Conservation (phyloP, 768 basidiomycete species). For the Leccinum subtestaceum region DNA sequence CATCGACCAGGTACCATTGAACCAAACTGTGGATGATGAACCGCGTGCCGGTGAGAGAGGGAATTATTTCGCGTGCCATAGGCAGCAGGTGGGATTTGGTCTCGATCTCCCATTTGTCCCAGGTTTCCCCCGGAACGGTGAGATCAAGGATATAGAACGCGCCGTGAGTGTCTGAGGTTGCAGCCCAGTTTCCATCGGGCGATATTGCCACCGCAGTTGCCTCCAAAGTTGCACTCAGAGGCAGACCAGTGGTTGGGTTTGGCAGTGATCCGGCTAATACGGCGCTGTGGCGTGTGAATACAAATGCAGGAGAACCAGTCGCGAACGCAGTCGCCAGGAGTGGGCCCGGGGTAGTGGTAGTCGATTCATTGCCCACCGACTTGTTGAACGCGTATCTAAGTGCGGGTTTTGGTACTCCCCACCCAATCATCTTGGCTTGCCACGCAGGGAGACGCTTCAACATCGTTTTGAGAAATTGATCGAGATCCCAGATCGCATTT, state of each 20-base stretch:
- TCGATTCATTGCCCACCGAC: not conserved
- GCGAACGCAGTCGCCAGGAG: not conserved
- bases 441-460: not conserved
- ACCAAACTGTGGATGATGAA: not conserved
- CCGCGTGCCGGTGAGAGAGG: slow-evolving; percentile 10
- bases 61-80: not conserved
- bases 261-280: not conserved
- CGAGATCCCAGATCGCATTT: not conserved
- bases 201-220: slow-evolving; percentile 16
- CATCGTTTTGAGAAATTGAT: not conserved
- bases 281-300: not conserved
- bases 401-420: slow-evolving; percentile 2
- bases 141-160: slow-evolving; percentile 12
- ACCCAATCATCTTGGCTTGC: slow-evolving; percentile 3
- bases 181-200: slow-evolving; percentile 18
- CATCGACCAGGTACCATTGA: slow-evolving; percentile 4
- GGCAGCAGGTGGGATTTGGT: not conserved
- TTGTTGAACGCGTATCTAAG: not conserved
- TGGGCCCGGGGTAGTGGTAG: not conserved
- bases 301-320: slow-evolving; percentile 4
- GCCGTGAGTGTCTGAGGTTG: slow-evolving; percentile 3
- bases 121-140: not conserved
- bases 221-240: not conserved
- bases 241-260: not conserved
- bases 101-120: not conserved